Evolutionary conservation across 208 protist genomes (phyloP).

Genomic region (Angomonas ambiguus): DNA sequence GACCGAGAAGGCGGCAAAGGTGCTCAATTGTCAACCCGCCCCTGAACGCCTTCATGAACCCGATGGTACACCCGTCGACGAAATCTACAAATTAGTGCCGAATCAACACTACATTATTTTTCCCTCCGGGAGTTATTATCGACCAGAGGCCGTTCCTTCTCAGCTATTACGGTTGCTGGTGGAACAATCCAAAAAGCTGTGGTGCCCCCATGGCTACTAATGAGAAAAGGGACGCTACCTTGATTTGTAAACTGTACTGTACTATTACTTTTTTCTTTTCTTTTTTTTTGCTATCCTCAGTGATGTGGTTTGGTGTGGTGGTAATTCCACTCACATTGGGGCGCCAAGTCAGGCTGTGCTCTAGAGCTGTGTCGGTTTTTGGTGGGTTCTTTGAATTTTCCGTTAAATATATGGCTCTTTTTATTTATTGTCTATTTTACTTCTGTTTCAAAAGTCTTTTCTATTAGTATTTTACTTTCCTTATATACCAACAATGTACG

Average conservation of each 20-base stretch:
- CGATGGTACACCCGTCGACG: conserved; percentile 25
- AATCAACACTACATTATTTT: conserved; percentile 56
- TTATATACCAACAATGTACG: neutral
- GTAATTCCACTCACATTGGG: too few relatives aligned
- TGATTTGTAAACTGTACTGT: too few relatives aligned
- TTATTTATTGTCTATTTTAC: neutral
- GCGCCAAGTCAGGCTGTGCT: too few relatives aligned
- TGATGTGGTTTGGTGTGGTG: too few relatives aligned
- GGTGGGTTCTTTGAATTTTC: neutral
- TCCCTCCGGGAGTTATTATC: conserved; percentile 42
- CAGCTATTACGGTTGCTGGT: conserved; percentile 37
- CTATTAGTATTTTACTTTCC: neutral
- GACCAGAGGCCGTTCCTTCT: conserved; percentile 28
- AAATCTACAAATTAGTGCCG: conserved; percentile 25
- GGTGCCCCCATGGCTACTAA: conserved; percentile 3
- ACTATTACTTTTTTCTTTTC: neutral
- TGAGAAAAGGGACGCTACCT: conserved; percentile 10
- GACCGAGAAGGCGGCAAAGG: conserved; percentile 29
- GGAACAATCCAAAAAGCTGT: neutral
- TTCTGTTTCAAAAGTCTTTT: neutral
- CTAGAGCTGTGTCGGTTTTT: neutral
- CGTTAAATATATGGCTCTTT: neutral
- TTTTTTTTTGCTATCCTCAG: too few relatives aligned
- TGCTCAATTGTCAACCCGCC: conserved; percentile 41
- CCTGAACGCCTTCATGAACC: conserved; percentile 41